Evolutionary conservation across 331 rosid species (phyloP).

Genomic region (Quercus tomentella): DNA sequence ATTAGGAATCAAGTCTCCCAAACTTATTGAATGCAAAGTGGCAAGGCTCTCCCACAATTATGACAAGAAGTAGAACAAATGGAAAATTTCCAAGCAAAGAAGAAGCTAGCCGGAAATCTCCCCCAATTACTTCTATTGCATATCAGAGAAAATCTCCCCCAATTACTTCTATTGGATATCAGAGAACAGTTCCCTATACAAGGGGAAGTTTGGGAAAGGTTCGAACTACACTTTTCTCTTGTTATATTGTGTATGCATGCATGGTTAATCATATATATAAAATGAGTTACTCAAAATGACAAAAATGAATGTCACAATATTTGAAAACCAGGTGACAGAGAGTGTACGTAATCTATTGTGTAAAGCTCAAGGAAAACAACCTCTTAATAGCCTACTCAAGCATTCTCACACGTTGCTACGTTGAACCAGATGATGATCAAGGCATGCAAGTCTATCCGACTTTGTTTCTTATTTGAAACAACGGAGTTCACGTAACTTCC

Average conservation of each 20-base stretch:
- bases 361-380: constrained; percentile 65
- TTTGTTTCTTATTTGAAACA: background rate
- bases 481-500: background rate
- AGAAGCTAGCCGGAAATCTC: constrained; percentile 62
- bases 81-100: constrained; percentile 61
- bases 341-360: constrained; percentile 56
- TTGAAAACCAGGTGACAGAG: constrained; percentile 56
- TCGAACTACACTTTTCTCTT: background rate
- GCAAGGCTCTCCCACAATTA: constrained; percentile 43
- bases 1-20: constrained; percentile 87
- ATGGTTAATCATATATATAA: background rate
- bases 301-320: background rate
- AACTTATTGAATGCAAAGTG: constrained; percentile 40
- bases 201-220: constrained; percentile 79
- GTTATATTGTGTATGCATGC: background rate
- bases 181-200: constrained; percentile 68
- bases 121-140: constrained; percentile 36
- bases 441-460: background rate
- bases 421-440: constrained; percentile 21
- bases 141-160: constrained; percentile 76
- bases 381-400: constrained; percentile 52
- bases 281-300: background rate
- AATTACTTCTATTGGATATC: constrained; percentile 35
- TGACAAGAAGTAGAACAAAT: constrained; percentile 69
- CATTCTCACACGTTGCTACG: constrained; percentile 78